Evolutionary conservation across 2,329 filamentous ascomycete genomes (phyloP).

Genomic region (Apiospora saccharicola): DNA sequence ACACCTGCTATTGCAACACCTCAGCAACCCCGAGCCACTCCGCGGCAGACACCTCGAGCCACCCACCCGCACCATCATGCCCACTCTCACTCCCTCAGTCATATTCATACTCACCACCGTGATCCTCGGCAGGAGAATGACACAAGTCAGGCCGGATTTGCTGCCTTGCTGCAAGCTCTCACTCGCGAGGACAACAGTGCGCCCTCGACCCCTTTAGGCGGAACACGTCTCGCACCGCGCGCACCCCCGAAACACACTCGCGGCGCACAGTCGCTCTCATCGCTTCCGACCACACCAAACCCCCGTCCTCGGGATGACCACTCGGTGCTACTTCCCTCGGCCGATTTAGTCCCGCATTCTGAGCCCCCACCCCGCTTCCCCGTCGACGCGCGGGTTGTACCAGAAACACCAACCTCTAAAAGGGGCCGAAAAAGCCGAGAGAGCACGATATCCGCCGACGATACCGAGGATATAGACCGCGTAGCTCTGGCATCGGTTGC

Average conservation of each 20-base stretch:
- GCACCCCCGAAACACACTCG: conserved; percentile 71
- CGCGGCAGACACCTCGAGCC: conserved; percentile 58
- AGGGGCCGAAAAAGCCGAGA: conserved; percentile 76
- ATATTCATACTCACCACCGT: conserved; percentile 38
- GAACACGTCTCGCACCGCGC: conserved; percentile 54
- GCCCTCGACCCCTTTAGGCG: conserved; percentile 70
- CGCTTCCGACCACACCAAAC: conserved; percentile 79
- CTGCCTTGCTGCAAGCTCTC: conserved; percentile 81
- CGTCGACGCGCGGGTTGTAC: conserved; percentile 47
- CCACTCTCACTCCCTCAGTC: conserved; percentile 13
- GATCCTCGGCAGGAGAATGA: conserved; percentile 52
- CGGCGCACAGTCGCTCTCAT: conserved; percentile 84
- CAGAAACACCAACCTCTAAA: conserved; percentile 51
- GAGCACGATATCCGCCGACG: conserved; percentile 80
- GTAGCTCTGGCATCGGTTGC: conserved; percentile 62
- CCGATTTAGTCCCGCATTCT: conserved; percentile 67
- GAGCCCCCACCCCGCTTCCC: conserved; percentile 60
- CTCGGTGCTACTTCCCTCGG: conserved; percentile 65
- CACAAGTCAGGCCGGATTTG: conserved; percentile 71
- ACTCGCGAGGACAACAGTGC: conserved; percentile 80
- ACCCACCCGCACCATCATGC: conserved; percentile 28
- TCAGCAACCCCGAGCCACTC: conserved; percentile 55
- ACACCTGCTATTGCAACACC: conserved; percentile 53
- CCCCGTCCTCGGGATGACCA: conserved; percentile 57
- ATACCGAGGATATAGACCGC: conserved; percentile 64